These are phyloP conservation scores for Thelephora terrestris DNA, from an alignment of 1,284 basidiomycete species.

Conservation along the genomic window DNA sequence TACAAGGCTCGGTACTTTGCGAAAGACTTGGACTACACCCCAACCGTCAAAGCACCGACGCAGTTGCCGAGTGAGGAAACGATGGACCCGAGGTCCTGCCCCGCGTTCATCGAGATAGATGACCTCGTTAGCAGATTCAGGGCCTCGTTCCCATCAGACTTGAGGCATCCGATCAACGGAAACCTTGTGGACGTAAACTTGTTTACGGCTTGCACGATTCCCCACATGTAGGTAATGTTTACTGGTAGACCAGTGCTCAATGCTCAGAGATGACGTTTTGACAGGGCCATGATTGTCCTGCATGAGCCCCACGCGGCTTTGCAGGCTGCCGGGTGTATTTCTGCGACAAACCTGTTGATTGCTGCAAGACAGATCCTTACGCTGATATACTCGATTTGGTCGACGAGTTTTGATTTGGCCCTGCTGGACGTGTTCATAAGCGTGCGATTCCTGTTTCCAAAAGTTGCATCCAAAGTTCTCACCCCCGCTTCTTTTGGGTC, in stretches of 20 bases:
- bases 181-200: conserved; percentile 56
- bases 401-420: conserved; percentile 61
- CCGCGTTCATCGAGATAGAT: conserved; percentile 59
- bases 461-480: not conserved
- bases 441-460: conserved; percentile 25
- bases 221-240: conserved; percentile 44
- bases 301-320: conserved; percentile 66
- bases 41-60: conserved; percentile 34
- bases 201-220: conserved; percentile 51
- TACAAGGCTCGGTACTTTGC: conserved; percentile 41
- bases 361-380: conserved; percentile 58
- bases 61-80: conserved; percentile 8
- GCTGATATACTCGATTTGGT: conserved; percentile 52
- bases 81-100: conserved; percentile 46
- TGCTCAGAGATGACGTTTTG: conserved; percentile 3
- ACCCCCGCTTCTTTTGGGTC: conserved; percentile 5
- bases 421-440: conserved; percentile 52
- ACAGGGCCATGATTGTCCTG: conserved; percentile 52
- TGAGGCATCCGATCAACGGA: conserved; percentile 40
- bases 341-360: conserved; percentile 53
- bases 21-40: conserved; percentile 26
- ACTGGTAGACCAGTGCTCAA: conserved; percentile 1
- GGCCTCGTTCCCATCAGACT: conserved; percentile 45
- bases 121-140: conserved; percentile 44
- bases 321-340: conserved; percentile 44